These are phyloP conservation scores for Neocatenulostroma microsporum DNA, from an alignment of 2,329 filamentous ascomycete species.

Conservation along the genomic window DNA sequence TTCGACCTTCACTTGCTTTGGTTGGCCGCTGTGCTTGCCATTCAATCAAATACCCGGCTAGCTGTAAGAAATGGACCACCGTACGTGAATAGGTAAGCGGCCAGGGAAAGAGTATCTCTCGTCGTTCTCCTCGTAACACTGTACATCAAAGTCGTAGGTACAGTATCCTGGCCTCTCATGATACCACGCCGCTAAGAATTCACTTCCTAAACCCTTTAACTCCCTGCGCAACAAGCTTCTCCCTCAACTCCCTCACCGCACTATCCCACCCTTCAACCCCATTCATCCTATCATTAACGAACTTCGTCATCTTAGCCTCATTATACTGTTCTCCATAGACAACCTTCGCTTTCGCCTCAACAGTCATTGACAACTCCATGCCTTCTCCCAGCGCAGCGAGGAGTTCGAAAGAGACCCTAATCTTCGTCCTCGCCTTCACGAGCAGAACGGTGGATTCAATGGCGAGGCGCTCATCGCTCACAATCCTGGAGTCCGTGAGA, in stretches of 20 bases:
- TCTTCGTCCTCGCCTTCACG: constrained; percentile 57
- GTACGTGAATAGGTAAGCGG: too few relatives aligned
- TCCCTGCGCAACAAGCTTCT: constrained; percentile 38
- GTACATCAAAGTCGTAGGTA: too few relatives aligned
- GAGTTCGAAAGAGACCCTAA: constrained; percentile 56
- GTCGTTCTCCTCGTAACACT: not conserved
- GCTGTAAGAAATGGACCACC: too few relatives aligned
- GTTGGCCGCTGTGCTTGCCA: too few relatives aligned
- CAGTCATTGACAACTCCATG: constrained; percentile 39
- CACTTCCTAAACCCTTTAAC: constrained; percentile 31
- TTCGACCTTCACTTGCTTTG: too few relatives aligned
- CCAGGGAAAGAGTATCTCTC: not conserved
- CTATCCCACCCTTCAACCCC: constrained; percentile 35
- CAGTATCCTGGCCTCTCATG: too few relatives aligned
- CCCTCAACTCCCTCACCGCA: constrained; percentile 37
- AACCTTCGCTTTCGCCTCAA: constrained; percentile 46
- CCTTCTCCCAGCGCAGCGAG: constrained; percentile 34
- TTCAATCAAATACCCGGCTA: too few relatives aligned
- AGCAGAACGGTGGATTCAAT: constrained; percentile 58
- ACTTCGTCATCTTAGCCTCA: constrained; percentile 65
- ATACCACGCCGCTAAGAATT: not conserved
- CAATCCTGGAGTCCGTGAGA: constrained; percentile 56
- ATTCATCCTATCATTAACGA: constrained; percentile 50
- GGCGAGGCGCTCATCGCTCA: constrained; percentile 57
- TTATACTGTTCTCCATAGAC: constrained; percentile 75